phyloP scores from a whole-genome alignment of 768 basidiomycete species.

The Exidia glandulosa region DNA sequence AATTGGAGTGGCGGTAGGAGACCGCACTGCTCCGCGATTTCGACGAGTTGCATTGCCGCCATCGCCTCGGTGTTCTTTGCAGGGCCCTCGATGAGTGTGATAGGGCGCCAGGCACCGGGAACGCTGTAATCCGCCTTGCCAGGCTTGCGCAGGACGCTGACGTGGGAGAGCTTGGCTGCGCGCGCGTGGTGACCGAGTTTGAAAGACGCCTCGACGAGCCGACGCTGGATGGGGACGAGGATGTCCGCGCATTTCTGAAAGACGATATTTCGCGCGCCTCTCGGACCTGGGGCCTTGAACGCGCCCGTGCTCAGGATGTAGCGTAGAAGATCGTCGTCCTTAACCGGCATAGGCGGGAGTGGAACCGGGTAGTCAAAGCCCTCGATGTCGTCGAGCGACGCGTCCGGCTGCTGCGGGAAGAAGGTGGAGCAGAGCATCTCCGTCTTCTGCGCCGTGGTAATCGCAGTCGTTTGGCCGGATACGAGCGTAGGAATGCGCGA shows the following conservation, averaged over 20 bases:
- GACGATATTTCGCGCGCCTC: neutral
- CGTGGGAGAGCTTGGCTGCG: neutral
- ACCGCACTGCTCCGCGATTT: neutral
- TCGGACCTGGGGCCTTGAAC: neutral
- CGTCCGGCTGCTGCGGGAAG: neutral
- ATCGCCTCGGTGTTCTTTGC: slow-evolving; percentile 1
- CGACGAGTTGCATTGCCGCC: neutral
- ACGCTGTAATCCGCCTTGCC: slow-evolving; percentile 6
- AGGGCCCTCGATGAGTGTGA: slow-evolving; percentile 3
- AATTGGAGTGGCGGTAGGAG: slow-evolving; percentile 10
- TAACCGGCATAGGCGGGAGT: neutral
- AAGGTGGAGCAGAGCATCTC: neutral
- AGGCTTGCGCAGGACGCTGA: slow-evolving; percentile 8
- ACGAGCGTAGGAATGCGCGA: neutral
- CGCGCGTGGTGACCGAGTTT: neutral
- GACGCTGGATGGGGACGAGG: neutral
- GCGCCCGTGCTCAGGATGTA: neutral
- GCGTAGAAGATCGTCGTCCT: neutral
- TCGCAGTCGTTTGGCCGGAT: neutral
- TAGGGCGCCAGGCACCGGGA: slow-evolving; percentile 9
- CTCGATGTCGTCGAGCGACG: neutral
- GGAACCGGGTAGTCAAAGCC: neutral
- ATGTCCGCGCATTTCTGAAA: neutral
- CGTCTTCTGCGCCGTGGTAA: neutral
- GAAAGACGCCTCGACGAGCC: neutral